These are phyloP conservation scores for Populus euphratica DNA, from an alignment of 345 rosid species.

Conservation along the genomic window DNA sequence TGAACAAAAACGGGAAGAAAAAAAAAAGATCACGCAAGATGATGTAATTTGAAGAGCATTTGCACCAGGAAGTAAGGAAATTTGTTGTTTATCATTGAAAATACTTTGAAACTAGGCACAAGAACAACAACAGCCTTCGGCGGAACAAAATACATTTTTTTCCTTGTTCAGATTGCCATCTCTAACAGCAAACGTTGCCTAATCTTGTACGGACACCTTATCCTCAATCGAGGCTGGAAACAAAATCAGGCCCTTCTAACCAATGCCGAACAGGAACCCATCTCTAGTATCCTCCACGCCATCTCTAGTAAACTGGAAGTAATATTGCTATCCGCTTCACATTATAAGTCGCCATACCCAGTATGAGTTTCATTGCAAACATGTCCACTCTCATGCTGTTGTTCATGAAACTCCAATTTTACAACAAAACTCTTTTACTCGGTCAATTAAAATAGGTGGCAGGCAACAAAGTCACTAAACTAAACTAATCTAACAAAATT, in stretches of 20 bases:
- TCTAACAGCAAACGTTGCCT: neutral
- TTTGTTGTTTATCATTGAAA: neutral
- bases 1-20: neutral
- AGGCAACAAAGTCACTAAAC: neutral
- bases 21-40: neutral
- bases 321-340: neutral
- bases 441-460: neutral
- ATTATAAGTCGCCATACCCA: neutral
- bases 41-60: neutral
- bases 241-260: neutral
- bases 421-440: neutral
- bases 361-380: neutral
- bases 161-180: neutral
- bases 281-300: neutral
- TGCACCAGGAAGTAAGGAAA: neutral
- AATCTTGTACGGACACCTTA: too few relatives aligned
- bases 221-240: neutral
- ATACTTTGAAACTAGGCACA: neutral
- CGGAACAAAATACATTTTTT: neutral
- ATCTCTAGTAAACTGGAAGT: neutral
- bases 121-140: neutral
- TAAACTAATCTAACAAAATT: neutral
- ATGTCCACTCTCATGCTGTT: neutral
- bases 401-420: neutral
- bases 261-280: neutral